phyloP scores from a whole-genome alignment of 192 early-diverging fungal genomes.

The Geosiphon pyriformis region DNA sequence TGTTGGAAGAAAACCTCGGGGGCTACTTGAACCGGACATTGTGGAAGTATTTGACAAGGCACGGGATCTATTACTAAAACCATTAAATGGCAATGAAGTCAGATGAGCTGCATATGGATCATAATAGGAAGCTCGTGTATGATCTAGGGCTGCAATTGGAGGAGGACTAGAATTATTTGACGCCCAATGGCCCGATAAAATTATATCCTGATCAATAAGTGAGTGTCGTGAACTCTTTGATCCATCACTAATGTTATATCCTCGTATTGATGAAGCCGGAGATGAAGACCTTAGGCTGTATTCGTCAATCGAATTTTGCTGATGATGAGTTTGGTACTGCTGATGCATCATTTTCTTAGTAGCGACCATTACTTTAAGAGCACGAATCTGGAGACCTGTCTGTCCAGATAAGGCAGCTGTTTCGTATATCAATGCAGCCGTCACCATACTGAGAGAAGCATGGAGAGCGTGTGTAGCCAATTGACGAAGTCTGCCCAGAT shows the following conservation, averaged over 20 bases:
- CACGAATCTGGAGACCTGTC: constrained; percentile 55
- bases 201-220: neutral
- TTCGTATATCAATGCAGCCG: constrained; percentile 63
- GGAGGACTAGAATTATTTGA: neutral
- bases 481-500: constrained; percentile 51
- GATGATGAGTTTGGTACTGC: constrained; percentile 38
- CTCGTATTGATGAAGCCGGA: neutral
- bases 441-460: constrained; percentile 51
- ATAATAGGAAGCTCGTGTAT: constrained; percentile 15
- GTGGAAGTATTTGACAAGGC: constrained; percentile 12
- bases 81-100: neutral
- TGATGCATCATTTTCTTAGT: constrained; percentile 48
- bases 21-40: neutral
- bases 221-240: neutral
- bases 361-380: constrained; percentile 48
- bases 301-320: no score
- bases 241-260: neutral
- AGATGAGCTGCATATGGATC: constrained; percentile 13
- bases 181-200: neutral
- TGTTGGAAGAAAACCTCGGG: constrained; percentile 11
- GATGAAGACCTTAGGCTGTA: no score
- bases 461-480: constrained; percentile 52
- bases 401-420: constrained; percentile 58
- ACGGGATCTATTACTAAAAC: neutral
- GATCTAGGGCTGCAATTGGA: neutral